Conservation (phyloP, 352 stramenopile species). For the Globisporangium solare region DNA sequence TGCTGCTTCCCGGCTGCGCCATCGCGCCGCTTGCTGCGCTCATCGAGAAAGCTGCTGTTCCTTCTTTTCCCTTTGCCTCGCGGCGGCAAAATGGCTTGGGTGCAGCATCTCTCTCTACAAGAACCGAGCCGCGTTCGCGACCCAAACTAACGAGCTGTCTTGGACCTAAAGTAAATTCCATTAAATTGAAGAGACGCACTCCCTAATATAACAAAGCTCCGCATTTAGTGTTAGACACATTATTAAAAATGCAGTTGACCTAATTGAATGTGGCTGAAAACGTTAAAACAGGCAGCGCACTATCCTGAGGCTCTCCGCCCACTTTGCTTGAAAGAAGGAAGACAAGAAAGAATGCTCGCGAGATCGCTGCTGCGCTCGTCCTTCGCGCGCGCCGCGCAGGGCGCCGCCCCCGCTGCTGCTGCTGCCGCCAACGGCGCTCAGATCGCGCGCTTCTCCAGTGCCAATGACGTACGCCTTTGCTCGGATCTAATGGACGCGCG, state of each 20-base stretch:
- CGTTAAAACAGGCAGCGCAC: too few relatives aligned
- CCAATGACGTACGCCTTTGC: constrained; percentile 32
- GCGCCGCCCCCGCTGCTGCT: constrained; percentile 11
- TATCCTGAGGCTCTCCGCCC: background rate
- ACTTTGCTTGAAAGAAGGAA: constrained; percentile 4
- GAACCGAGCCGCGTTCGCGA: background rate
- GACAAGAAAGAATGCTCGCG: constrained; percentile 41
- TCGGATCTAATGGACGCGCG: background rate
- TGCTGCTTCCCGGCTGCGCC: constrained; percentile 10
- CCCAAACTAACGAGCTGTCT: background rate
- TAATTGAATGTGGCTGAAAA: too few relatives aligned
- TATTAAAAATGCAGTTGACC: too few relatives aligned
- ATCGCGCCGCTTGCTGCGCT: constrained; percentile 1
- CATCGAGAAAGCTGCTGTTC: background rate
- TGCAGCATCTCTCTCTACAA: constrained; percentile 6
- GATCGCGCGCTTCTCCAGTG: constrained; percentile 44
- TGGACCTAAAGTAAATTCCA: background rate
- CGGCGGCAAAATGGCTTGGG: background rate
- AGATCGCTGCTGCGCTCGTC: constrained; percentile 52
- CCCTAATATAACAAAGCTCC: too few relatives aligned
- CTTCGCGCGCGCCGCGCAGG: constrained; percentile 17
- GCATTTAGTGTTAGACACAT: too few relatives aligned
- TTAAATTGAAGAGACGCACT: too few relatives aligned
- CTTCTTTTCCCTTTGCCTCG: background rate
- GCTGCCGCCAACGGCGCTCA: constrained; percentile 18